Conservation (phyloP, 306 rosid genomes). For the Notholithocarpus densiflorus region DNA sequence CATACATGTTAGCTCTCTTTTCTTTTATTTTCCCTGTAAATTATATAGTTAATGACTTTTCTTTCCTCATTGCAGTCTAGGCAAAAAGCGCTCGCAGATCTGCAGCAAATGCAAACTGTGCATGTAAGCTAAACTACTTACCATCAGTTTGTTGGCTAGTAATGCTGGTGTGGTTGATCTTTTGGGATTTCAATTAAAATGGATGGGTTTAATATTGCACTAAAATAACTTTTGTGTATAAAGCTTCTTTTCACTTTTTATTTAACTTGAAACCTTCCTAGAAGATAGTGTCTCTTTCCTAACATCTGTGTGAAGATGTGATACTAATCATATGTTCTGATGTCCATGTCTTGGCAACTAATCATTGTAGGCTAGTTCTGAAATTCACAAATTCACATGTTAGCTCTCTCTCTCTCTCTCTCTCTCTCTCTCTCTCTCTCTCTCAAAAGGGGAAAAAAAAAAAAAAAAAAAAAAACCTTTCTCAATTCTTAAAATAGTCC, state of each 20-base stretch:
- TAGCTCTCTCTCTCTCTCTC: neutral
- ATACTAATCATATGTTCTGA: neutral
- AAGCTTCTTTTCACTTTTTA: too few relatives aligned
- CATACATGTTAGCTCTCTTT: neutral
- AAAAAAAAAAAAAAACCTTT: neutral
- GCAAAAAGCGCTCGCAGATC: slow-evolving; percentile 88
- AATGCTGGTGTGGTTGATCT: neutral
- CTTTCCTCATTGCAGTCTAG: slow-evolving; percentile 53
- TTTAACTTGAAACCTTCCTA: too few relatives aligned
- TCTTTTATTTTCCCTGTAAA: neutral
- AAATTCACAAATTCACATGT: too few relatives aligned
- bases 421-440: neutral
- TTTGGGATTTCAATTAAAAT: neutral
- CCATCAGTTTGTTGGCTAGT: neutral
- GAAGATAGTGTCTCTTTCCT: too few relatives aligned
- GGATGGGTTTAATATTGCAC: neutral
- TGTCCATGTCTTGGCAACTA: neutral
- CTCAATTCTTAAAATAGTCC: neutral
- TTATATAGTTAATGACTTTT: neutral
- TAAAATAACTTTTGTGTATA: too few relatives aligned
- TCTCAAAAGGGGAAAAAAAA: too few relatives aligned
- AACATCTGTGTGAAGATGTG: neutral
- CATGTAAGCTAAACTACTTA: slow-evolving; percentile 48
- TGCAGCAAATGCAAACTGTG: slow-evolving; percentile 83
- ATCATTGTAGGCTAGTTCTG: neutral